Evolutionary conservation across 2,329 filamentous ascomycete species (phyloP).

Genomic region (Dothideomycetes sp.): DNA sequence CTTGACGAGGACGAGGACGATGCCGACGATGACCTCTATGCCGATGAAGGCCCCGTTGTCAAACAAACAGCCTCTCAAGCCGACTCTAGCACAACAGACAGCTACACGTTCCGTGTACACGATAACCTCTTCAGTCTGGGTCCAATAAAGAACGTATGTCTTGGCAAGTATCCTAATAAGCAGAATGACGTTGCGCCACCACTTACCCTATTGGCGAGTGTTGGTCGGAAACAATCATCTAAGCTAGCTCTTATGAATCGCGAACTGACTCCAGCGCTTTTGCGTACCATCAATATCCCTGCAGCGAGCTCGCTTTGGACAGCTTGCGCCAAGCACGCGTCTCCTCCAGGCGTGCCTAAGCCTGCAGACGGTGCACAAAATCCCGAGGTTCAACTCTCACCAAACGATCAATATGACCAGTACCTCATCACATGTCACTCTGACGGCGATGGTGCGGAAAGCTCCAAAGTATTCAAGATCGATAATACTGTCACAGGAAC

Average conservation of each 20-base stretch:
- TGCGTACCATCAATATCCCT: constrained; percentile 62
- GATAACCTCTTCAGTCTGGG: constrained; percentile 70
- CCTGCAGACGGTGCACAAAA: constrained; percentile 37
- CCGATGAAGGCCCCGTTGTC: constrained; percentile 42
- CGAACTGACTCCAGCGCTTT: constrained; percentile 63
- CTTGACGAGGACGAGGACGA: constrained; percentile 47
- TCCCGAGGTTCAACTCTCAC: constrained; percentile 29
- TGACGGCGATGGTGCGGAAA: constrained; percentile 58
- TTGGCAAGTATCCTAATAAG: constrained; percentile 47
- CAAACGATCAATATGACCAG: constrained; percentile 58
- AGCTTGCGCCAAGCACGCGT: constrained; percentile 36
- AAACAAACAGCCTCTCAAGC: constrained; percentile 29
- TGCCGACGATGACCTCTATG: constrained; percentile 55
- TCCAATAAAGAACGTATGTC: constrained; percentile 65
- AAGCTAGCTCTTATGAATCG: constrained; percentile 68
- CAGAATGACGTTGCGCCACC: constrained; percentile 16
- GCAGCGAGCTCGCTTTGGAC: constrained; percentile 75
- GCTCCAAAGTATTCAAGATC: constrained; percentile 63
- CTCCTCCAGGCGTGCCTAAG: constrained; percentile 32
- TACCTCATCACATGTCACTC: constrained; percentile 74
- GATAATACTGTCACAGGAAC: constrained; percentile 51
- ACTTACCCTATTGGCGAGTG: constrained; percentile 47
- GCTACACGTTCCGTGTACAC: constrained; percentile 65
- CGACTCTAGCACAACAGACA: constrained; percentile 45
- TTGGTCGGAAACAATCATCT: constrained; percentile 57